Percentiles rank a stretch among this genome's conserved stretches.
phyloP scores from a whole-genome alignment of 2,329 filamentous ascomycete genomes.

The Diaporthe amygdali region DNA sequence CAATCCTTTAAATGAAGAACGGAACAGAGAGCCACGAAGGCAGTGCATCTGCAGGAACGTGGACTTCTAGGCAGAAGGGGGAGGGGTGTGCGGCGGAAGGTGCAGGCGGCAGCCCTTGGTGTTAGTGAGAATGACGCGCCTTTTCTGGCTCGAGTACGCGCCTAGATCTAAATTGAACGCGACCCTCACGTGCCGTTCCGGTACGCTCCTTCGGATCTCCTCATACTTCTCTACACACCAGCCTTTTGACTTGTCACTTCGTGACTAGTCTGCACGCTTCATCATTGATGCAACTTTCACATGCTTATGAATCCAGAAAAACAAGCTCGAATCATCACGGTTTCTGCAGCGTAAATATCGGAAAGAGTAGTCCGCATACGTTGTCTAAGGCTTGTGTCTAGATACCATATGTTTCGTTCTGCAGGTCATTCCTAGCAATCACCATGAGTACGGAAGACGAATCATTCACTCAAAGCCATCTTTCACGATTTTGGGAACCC shows the following conservation, averaged over 20 bases:
- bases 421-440: neutral
- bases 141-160: slow-evolving; percentile 3
- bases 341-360: neutral
- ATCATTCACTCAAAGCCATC: neutral
- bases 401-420: neutral
- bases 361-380: neutral
- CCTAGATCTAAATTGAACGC: slow-evolving; percentile 8
- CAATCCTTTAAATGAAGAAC: neutral
- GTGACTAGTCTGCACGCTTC: neutral
- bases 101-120: slow-evolving; percentile 6
- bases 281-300: neutral
- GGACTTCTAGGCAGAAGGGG: slow-evolving; percentile 6
- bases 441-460: neutral
- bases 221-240: neutral
- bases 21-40: neutral
- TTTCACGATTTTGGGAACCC: neutral
- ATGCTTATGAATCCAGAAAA: neutral
- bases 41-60: slow-evolving; percentile 4
- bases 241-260: neutral
- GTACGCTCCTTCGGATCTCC: neutral
- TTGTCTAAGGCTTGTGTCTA: no score
- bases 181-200: slow-evolving; percentile 5
- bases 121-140: slow-evolving; percentile 12
- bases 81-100: neutral
- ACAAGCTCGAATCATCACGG: neutral